Evolutionary conservation across 805 yeast genomes (phyloP).

Genomic region (Metahyphopichia silvanorum): DNA sequence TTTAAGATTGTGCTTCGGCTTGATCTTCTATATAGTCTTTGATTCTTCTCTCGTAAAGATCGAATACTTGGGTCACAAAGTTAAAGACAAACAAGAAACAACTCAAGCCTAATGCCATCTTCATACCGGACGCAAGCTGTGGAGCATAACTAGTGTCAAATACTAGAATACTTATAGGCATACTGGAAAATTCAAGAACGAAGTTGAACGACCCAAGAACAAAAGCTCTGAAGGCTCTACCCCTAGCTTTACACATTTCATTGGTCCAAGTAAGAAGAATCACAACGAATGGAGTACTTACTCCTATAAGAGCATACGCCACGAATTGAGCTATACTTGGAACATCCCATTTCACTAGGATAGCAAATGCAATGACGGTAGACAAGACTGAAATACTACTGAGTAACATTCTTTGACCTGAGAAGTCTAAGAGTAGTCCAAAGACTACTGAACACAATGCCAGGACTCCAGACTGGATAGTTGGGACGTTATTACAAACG

Average conservation of each 20-base stretch:
- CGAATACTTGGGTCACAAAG: slow-evolving; percentile 1
- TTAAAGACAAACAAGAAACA: slow-evolving; percentile 1
- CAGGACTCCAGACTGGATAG: slow-evolving; percentile 3
- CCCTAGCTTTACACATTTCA: slow-evolving; percentile 5
- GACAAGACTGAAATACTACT: too few species aligned
- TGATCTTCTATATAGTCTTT: too few species aligned
- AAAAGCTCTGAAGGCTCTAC: slow-evolving; percentile 3
- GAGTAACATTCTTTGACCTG: too few species aligned
- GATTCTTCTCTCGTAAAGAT: slow-evolving; percentile 3
- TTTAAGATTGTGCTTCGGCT: too few species aligned
- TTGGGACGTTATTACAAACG: slow-evolving; percentile 4
- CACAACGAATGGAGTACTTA: slow-evolving; percentile 2
- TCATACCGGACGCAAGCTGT: slow-evolving; percentile 3
- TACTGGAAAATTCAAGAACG: not conserved
- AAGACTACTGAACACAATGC: slow-evolving; percentile 2
- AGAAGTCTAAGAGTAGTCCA: slow-evolving; percentile 2
- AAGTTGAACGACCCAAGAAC: slow-evolving; percentile 5
- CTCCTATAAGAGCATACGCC: slow-evolving; percentile 4
- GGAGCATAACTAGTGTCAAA: slow-evolving; percentile 5
- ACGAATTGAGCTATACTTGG: slow-evolving; percentile 1
- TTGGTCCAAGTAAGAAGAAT: slow-evolving; percentile 5
- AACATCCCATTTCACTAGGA: slow-evolving; percentile 4
- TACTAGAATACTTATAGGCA: slow-evolving; percentile 1
- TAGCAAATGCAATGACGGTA: slow-evolving; percentile 1
- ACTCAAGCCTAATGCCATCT: slow-evolving; percentile 1